Base-by-base conservation (phyloP, 2,329 filamentous ascomycete species). In the Diaporthe caulivora region DNA sequence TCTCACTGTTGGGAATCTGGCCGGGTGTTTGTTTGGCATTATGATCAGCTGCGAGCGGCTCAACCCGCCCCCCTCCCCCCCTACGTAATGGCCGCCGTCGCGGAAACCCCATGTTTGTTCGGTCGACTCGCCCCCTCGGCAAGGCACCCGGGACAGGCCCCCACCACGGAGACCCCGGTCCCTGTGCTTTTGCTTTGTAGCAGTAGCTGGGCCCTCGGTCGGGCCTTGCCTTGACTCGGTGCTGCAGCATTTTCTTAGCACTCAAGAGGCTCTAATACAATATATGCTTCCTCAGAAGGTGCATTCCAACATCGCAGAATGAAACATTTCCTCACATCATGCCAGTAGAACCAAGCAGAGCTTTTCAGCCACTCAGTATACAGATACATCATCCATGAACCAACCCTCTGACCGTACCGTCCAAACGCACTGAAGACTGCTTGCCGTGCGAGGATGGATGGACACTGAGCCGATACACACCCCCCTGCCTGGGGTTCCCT, bases 31-130 rank as follows among this genome's bases (percentile, higher is more conserved):
- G 44, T 53, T 67, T 53, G 62, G 62, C 44, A 53, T 13, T 29
- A 9, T 67, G 62, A 65, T 65, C 62, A 65, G 62, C 62, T 65
- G 62, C 44, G 31, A 65, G 62, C 62, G 62, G 51, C 62, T 40
- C 21, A 34, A 37, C 62, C 62, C 26, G 11, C 4, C 34, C 34
- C 62, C 62, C 26, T 10, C 4, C 34, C 34, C 21, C 62, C 29
- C 62, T 67, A 67, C 62, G 62, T 67, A 67, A 67, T 67, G 62
- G 47, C 62, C 62, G 62, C 62, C 62, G 62, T 53, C 62, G 51
- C 62, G 47, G 62, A 65, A 65, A 51, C 34, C 62, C 57, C 44
- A 65, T 65, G 62, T 65, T 65, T 51, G 62, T 65, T 40, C 62
- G 24, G 13, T 40, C 15, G 47, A 37, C 62, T 65, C 62, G 47